Evolutionary conservation across 305 asterid species (phyloP), one percentile per base, ranked within the genome.

Genomic region (Fraxinus velutina): DNA sequence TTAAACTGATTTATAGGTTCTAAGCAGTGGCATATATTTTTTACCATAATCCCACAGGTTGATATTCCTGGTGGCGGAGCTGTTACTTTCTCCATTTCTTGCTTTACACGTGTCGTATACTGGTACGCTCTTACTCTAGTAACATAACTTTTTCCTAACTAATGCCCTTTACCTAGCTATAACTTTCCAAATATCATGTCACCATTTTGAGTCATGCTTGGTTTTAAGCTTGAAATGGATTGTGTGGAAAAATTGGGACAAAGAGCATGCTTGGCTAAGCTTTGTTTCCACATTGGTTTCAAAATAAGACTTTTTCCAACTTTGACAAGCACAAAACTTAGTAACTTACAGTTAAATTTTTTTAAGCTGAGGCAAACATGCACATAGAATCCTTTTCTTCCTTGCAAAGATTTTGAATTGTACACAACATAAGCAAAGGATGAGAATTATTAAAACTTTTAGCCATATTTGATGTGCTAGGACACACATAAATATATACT

Each of bases 1-100:
- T 86, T 80, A 60, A 80, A 84, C 50, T 8, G 81, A 76, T 80
- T 81, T 62, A 8, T 73, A 76, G 73, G 62, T 76, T 85, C 84
- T 83, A 71, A 85, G 77, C 82, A 79, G 34, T 47, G 52, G 39
- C 73, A 27, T 66, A 27, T 50, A 76, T 47, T 19, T 4, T 75
- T 70, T 75, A 85, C 77, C 47, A 34, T 79, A 72, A 34, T 70
- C 62, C 50, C 80, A 17, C 57, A 80, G 79, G 77, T 80, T 47
- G 66, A 75, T 39, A 29, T 22, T 52, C 80, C 36, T 24, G 75
- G 71, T 78, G 79, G 78, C 42, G 80, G 79, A 77, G 50, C 73
- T 77, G 81, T 78, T 21, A 4, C 44, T 83, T 64, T 73, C 78
- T 52, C 50, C 13, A 76, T 84, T 47, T 73, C 78, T 52, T 22